These are phyloP conservation scores for Cylindrotheca fusiformis DNA, from an alignment of 108 stramenopile genomes.

Conservation along the genomic window DNA sequence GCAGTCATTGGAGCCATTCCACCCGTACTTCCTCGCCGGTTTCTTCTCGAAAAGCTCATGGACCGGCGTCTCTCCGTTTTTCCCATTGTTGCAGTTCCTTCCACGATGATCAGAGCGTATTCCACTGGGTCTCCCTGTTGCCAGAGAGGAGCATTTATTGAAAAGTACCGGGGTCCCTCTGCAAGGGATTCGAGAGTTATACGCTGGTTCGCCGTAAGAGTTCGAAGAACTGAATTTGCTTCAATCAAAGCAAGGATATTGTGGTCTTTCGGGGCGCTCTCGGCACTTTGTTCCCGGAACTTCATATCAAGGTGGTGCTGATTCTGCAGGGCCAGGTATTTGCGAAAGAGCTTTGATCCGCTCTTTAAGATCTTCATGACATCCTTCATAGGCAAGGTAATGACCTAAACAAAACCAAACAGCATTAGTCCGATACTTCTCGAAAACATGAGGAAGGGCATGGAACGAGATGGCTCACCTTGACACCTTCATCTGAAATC, in stretches of 20 bases:
- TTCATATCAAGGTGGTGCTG: background rate
- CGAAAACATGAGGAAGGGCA: constrained; percentile 19
- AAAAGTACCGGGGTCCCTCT: constrained; percentile 53
- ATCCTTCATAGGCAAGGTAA: constrained; percentile 55
- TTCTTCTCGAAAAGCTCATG: background rate
- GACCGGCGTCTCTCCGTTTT: constrained; percentile 11
- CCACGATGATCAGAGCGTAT: constrained; percentile 60
- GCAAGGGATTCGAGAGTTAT: constrained; percentile 65
- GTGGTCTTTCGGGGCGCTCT: constrained; percentile 17
- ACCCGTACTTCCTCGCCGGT: constrained; percentile 18
- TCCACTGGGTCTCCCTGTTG: constrained; percentile 54
- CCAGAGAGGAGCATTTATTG: constrained; percentile 49
- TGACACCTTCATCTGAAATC: constrained; percentile 62
- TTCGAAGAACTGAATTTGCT: constrained; percentile 59
- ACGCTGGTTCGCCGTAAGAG: constrained; percentile 63
- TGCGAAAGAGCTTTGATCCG: constrained; percentile 66
- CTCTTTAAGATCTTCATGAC: constrained; percentile 51
- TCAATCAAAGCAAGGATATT: constrained; percentile 44
- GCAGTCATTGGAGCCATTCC: constrained; percentile 6
- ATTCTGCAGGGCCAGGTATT: constrained; percentile 37
- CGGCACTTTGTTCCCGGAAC: background rate
- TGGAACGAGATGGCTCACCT: constrained; percentile 35
- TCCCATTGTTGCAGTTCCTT: constrained; percentile 60
- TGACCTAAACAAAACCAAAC: constrained; percentile 17
- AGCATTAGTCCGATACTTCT: constrained; percentile 40